Percentiles rank a stretch among this genome's conserved stretches.
Evolutionary conservation across 768 basidiomycete genomes (phyloP).

Genomic region (Tricholoma matsutake): DNA sequence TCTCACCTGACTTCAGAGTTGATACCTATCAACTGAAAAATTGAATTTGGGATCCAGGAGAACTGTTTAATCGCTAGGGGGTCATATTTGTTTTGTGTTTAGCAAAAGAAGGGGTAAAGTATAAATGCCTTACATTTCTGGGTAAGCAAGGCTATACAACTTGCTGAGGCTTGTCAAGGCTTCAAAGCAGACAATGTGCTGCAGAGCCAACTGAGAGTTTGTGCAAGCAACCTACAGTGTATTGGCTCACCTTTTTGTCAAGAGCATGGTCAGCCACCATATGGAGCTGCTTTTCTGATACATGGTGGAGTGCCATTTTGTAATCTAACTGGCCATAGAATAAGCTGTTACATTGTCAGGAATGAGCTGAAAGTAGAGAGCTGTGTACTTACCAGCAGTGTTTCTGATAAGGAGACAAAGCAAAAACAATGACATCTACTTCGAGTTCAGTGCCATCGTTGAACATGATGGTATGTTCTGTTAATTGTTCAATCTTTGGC

Average conservation of each 20-base stretch:
- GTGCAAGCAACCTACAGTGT: neutral
- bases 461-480: too few species aligned
- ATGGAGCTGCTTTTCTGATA: slow-evolving; percentile 59
- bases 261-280: slow-evolving; percentile 66
- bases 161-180: slow-evolving; percentile 75
- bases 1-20: slow-evolving; percentile 58
- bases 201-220: neutral
- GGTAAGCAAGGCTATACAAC: slow-evolving; percentile 77
- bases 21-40: slow-evolving; percentile 56
- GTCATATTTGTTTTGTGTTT: slow-evolving; percentile 36
- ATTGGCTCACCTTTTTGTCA: slow-evolving; percentile 75
- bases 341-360: too few species aligned
- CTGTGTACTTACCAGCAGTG: too few species aligned
- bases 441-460: too few species aligned
- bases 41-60: slow-evolving; percentile 84
- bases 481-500: too few species aligned
- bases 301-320: slow-evolving; percentile 84
- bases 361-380: too few species aligned
- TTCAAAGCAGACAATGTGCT: slow-evolving; percentile 66
- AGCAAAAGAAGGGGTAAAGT: neutral
- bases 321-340: slow-evolving; percentile 86
- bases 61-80: slow-evolving; percentile 73
- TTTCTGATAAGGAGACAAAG: too few species aligned
- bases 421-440: too few species aligned
- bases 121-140: slow-evolving; percentile 72